Evolutionary conservation across 371 early-diverging fungal species (phyloP).

Genomic region (Circinella umbellata): DNA sequence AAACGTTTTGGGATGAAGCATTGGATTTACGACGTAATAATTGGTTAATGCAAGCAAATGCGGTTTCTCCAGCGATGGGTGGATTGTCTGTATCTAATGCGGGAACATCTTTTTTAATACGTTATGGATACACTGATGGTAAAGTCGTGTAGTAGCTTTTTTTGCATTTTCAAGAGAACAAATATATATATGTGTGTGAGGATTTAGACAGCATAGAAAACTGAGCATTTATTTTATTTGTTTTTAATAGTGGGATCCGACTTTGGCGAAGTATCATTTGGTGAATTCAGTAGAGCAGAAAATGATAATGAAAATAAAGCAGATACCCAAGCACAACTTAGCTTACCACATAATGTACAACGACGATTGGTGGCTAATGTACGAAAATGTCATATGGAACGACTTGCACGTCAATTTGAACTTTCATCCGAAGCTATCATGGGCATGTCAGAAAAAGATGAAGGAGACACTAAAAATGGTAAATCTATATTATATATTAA

Average conservation of each 20-base stretch:
- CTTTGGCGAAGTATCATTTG: slow-evolving; percentile 40
- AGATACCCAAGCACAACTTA: slow-evolving; percentile 17
- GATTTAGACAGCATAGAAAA: neutral
- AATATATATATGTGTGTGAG: too few species aligned
- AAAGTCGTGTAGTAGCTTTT: slow-evolving; percentile 3
- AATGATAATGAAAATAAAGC: slow-evolving; percentile 20
- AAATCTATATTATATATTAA: neutral
- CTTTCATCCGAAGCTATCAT: slow-evolving; percentile 21
- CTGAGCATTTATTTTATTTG: neutral
- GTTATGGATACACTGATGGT: slow-evolving; percentile 68
- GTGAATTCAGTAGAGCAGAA: slow-evolving; percentile 31
- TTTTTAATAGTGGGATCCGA: slow-evolving; percentile 46
- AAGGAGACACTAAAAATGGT: slow-evolving; percentile 9
- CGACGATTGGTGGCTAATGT: slow-evolving; percentile 21
- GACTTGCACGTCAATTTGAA: slow-evolving; percentile 14
- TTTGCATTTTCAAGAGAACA: neutral
- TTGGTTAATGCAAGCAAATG: slow-evolving; percentile 69
- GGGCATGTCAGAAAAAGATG: slow-evolving; percentile 18
- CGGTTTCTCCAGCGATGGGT: slow-evolving; percentile 16
- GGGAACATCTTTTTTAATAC: slow-evolving; percentile 45
- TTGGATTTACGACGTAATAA: slow-evolving; percentile 65
- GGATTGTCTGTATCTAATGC: slow-evolving; percentile 9
- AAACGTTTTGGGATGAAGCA: slow-evolving; percentile 73
- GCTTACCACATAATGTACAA: slow-evolving; percentile 27
- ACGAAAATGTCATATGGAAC: slow-evolving; percentile 10